Evolutionary conservation across 2,329 filamentous ascomycete species (phyloP), one percentile per base, ranked within the genome.

Genomic region (Pseudogymnoascus sp.): DNA sequence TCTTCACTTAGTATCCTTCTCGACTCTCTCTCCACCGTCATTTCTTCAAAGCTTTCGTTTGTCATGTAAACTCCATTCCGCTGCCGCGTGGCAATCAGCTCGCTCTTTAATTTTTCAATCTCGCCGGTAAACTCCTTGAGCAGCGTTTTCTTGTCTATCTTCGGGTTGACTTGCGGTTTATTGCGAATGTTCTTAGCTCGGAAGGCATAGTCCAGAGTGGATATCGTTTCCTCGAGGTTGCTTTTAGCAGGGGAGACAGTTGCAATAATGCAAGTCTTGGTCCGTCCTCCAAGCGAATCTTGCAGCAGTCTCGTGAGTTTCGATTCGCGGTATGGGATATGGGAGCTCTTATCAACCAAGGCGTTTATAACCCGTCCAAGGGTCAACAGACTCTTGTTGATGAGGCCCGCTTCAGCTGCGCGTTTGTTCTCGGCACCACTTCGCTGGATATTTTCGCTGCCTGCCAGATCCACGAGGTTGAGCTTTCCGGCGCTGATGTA

Each of bases 361-460:
- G 95, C 95, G 73, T 99, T 99, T 77, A 99, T 99, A 68, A 99
- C 95, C 68, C 95, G 88, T 6, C 95, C 95, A 2, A 99, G 83
- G 2, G 95, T 99, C 65, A 99, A 83, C 68, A 99, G 80, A 74
- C 92, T 96, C 80, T 97, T 97, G 80, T 99, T 99, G 80, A 99
- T 99, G 62, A 99, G 79, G 16, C 96, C 95, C 42, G 95, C 95
- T 76, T 99, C 95, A 2, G 92, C 87, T 5, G 96, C 96, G 63
- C 96, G 87, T 79, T 99, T 99, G 79, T 99, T 97, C 76, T 97
- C 95, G 0, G 95, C 95, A 38, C 95, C 96, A 68, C 93, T 97
- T 44, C 95, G 86, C 73, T 96, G 92, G 64, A 99, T 97, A 71
- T 97, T 99, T 74, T 99, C 95, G 69, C 93, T 97, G 63, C 95